phyloP scores from a whole-genome alignment of 129 eudicot species.

The Chrysanthemum lavandulifolium region DNA sequence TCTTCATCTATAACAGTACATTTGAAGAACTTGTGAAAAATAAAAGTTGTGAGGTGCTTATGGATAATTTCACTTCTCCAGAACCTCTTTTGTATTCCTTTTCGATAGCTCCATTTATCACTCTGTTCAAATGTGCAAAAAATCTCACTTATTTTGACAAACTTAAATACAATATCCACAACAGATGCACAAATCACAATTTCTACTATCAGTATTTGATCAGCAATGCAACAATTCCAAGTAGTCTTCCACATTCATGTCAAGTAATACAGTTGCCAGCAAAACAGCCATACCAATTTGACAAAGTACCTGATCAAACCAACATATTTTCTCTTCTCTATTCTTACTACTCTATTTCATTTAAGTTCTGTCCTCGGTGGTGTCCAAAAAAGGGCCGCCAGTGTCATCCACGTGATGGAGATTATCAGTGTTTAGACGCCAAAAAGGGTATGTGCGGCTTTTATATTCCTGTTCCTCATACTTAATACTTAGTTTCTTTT shows the following conservation, averaged over 20 bases:
- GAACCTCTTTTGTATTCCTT: constrained; percentile 25
- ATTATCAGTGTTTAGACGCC: neutral
- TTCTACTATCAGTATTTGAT: neutral
- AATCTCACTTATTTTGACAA: neutral
- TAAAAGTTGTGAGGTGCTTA: constrained; percentile 20
- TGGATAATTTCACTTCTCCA: constrained; percentile 17
- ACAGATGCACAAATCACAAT: neutral
- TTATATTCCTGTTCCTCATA: neutral
- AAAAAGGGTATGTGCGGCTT: neutral
- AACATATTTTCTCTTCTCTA: constrained; percentile 19
- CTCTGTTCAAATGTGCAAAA: constrained; percentile 39
- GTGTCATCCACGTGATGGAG: neutral
- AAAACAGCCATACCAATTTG: neutral
- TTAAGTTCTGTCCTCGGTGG: neutral
- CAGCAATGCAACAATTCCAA: neutral
- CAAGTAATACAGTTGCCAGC: constrained; percentile 6
- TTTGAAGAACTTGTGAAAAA: neutral
- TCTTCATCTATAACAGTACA: neutral
- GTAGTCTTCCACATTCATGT: constrained; percentile 20
- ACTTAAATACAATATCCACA: neutral
- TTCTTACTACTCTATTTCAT: neutral
- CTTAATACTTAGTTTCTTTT: no score
- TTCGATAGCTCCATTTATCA: constrained; percentile 12
- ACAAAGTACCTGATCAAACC: neutral
- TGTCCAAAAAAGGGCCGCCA: constrained; percentile 20